Conservation (phyloP, 2,329 filamentous ascomycete species). For the Chaetomiaceae sp. region DNA sequence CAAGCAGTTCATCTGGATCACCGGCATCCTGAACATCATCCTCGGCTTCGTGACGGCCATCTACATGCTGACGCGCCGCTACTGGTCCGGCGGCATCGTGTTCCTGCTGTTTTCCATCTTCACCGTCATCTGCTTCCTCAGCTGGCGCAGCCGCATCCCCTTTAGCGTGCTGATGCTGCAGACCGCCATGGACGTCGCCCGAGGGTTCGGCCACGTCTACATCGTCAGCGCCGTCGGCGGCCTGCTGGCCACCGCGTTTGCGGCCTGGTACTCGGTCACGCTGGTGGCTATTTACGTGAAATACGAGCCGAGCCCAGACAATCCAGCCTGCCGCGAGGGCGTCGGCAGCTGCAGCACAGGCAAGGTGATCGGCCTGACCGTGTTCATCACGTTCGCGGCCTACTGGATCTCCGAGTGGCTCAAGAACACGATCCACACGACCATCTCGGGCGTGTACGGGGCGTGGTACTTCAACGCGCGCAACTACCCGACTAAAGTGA, state of each 20-base stretch:
- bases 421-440: conserved; percentile 88
- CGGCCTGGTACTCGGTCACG: conserved; percentile 80
- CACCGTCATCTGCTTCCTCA: conserved; percentile 74
- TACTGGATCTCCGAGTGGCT: conserved; percentile 94
- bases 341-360: conserved; percentile 62
- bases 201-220: conserved; percentile 79
- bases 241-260: conserved; percentile 66
- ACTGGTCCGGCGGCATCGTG: conserved; percentile 80
- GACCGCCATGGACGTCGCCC: conserved; percentile 78
- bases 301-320: conserved; percentile 59
- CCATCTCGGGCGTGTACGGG: conserved; percentile 81
- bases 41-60: conserved; percentile 80
- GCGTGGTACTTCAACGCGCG: conserved; percentile 81
- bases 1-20: conserved; percentile 89
- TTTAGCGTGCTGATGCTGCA: conserved; percentile 88
- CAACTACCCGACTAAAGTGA: conserved; percentile 69
- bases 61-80: conserved; percentile 71
- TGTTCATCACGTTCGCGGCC: conserved; percentile 82
- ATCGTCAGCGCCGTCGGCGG: conserved; percentile 80
- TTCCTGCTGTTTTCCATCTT: conserved; percentile 80
- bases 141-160: conserved; percentile 84
- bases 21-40: conserved; percentile 79
- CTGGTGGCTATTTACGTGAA: conserved; percentile 80
- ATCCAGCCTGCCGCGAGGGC: conserved; percentile 45
- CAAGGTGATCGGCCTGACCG: conserved; percentile 77